A percentile compares a stretch with the other conserved stretches of the same genome.
Conservation (phyloP, 2,329 filamentous ascomycete genomes). For the Botryosphaeria dothidea region DNA sequence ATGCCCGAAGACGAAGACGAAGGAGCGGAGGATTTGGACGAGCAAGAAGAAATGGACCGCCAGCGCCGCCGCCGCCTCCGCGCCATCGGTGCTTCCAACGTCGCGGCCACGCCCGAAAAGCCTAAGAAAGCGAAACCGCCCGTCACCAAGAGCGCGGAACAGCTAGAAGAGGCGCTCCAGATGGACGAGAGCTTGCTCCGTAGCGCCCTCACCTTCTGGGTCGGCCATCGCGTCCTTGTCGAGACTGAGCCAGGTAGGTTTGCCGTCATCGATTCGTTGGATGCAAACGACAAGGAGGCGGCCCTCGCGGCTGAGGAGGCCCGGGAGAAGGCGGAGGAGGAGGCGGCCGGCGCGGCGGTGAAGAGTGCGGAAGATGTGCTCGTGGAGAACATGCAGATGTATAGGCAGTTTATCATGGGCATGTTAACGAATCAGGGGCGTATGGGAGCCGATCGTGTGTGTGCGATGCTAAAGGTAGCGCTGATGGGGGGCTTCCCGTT, state of each 20-base stretch:
- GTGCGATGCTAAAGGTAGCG: conserved; percentile 94
- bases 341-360: conserved; percentile 48
- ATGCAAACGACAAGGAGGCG: conserved; percentile 30
- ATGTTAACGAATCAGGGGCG: conserved; percentile 93
- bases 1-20: conserved; percentile 29
- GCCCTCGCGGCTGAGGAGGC: conserved; percentile 40
- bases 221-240: conserved; percentile 64
- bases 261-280: conserved; percentile 62
- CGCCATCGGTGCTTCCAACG: conserved; percentile 38
- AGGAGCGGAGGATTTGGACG: background rate
- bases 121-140: background rate
- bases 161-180: conserved; percentile 58
- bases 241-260: conserved; percentile 53
- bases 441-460: conserved; percentile 79
- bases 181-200: conserved; percentile 75
- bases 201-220: conserved; percentile 71
- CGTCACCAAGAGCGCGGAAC: conserved; percentile 41
- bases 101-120: conserved; percentile 10
- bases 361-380: conserved; percentile 59
- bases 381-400: conserved; percentile 70
- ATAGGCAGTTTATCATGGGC: conserved; percentile 88
- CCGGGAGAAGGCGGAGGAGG: conserved; percentile 29
- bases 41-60: conserved; percentile 24
- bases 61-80: conserved; percentile 24
- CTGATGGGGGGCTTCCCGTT: conserved; percentile 86